These are phyloP conservation scores for Fusarium sp. DNA, from an alignment of 2,329 filamentous ascomycete species.

Conservation along the genomic window DNA sequence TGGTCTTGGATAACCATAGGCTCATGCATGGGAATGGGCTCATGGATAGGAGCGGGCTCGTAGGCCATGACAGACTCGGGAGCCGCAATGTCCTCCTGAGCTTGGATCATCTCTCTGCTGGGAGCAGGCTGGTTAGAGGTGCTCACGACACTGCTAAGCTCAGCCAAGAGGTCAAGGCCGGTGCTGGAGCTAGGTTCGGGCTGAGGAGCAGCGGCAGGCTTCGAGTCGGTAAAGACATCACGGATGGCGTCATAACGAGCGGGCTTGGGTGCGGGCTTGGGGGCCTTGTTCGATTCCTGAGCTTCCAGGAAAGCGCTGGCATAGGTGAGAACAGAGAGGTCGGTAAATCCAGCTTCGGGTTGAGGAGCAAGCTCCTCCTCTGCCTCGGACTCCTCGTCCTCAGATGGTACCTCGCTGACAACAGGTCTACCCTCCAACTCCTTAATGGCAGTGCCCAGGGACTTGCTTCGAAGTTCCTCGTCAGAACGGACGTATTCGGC, in stretches of 20 bases:
- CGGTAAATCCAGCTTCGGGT: constrained; percentile 43
- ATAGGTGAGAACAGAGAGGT: constrained; percentile 48
- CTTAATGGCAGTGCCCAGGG: constrained; percentile 51
- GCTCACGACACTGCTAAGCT: constrained; percentile 50
- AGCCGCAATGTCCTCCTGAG: constrained; percentile 2
- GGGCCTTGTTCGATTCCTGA: constrained; percentile 42
- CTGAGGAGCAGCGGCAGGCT: constrained; percentile 45
- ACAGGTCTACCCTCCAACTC: constrained; percentile 49
- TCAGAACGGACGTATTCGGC: constrained; percentile 50
- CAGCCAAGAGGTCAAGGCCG: constrained; percentile 50
- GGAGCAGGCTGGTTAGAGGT: constrained; percentile 38
- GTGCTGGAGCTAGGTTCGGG: constrained; percentile 39
- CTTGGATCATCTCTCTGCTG: constrained; percentile 1
- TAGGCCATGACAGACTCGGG: constrained; percentile 16
- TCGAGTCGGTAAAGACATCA: constrained; percentile 56
- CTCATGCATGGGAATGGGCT: constrained; percentile 19
- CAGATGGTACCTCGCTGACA: constrained; percentile 43
- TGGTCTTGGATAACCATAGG: constrained; percentile 19
- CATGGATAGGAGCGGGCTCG: constrained; percentile 19
- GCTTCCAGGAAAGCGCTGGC: constrained; percentile 49
- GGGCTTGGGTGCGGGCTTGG: constrained; percentile 46
- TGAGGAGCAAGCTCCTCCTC: constrained; percentile 40
- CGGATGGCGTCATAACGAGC: constrained; percentile 54
- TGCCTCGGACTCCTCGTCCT: constrained; percentile 42
- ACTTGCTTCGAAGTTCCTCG: constrained; percentile 50